Conservation (phyloP, 177 flowering plant genomes). For the Vitis hybrid region DNA sequence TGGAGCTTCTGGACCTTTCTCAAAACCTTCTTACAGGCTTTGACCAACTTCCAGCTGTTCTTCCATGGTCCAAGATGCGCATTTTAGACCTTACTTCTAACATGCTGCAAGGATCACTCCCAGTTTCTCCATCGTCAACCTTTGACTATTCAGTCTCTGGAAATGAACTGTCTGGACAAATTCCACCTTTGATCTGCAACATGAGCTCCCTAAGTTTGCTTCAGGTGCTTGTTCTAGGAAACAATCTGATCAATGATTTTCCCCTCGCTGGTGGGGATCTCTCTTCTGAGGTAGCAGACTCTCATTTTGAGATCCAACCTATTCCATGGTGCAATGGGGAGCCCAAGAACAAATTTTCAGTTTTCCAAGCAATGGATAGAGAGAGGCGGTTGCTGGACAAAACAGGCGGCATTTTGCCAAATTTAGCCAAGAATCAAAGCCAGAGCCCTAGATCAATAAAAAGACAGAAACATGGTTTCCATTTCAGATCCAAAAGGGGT, state of each 20-base stretch:
- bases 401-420: constrained; percentile 16
- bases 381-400: not conserved
- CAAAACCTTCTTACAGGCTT: not conserved
- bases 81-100: not conserved
- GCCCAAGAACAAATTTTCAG: not conserved
- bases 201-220: too few species aligned
- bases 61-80: not conserved
- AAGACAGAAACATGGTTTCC: not conserved
- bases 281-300: not conserved
- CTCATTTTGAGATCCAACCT: not conserved
- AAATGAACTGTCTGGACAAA: too few species aligned
- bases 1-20: too few species aligned
- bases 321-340: not conserved
- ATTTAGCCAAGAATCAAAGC: constrained; percentile 12
- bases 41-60: not conserved
- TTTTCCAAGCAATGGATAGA: not conserved
- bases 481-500: too few species aligned
- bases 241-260: not conserved
- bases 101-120: not conserved
- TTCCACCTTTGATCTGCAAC: too few species aligned
- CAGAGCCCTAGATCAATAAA: constrained; percentile 16
- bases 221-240: not conserved
- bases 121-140: not conserved
- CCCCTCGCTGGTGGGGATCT: not conserved
- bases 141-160: too few species aligned